Evolutionary conservation across 2,329 filamentous ascomycete genomes (phyloP).

Genomic region (Graphilbum sp.): DNA sequence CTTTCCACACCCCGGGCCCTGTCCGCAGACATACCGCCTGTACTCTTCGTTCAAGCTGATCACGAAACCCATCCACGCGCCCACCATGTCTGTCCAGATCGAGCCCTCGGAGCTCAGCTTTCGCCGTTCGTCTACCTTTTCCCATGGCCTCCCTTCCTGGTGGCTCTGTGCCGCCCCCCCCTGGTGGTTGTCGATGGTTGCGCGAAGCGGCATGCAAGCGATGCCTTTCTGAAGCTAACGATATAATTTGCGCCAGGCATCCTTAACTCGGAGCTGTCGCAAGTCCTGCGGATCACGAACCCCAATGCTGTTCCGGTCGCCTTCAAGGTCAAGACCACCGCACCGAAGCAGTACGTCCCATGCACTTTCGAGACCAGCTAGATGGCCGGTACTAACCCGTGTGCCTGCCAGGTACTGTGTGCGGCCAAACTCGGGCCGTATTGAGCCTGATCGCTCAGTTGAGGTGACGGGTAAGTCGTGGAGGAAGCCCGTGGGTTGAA

Average conservation of each 20-base stretch:
- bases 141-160: neutral
- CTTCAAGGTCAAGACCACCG: conserved; percentile 94
- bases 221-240: too few relatives aligned
- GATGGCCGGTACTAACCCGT: conserved; percentile 6
- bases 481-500: too few relatives aligned
- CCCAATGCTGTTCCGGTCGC: conserved; percentile 44
- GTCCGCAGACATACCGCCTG: too few relatives aligned
- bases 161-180: neutral
- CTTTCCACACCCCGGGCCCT: too few relatives aligned
- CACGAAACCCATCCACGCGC: neutral
- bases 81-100: conserved; percentile 80
- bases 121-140: conserved; percentile 51
- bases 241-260: too few relatives aligned
- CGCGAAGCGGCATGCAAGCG: too few relatives aligned
- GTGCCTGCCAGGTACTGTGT: conserved; percentile 68
- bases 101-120: conserved; percentile 86
- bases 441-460: conserved; percentile 77
- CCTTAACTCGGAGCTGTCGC: conserved; percentile 49
- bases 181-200: neutral
- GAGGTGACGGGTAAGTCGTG: conserved; percentile 64
- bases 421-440: conserved; percentile 87
- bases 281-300: conserved; percentile 49
- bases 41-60: too few relatives aligned
- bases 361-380: neutral
- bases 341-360: conserved; percentile 78